Conservation (phyloP, 768 basidiomycete genomes). For the Pleurotus pulmonarius region DNA sequence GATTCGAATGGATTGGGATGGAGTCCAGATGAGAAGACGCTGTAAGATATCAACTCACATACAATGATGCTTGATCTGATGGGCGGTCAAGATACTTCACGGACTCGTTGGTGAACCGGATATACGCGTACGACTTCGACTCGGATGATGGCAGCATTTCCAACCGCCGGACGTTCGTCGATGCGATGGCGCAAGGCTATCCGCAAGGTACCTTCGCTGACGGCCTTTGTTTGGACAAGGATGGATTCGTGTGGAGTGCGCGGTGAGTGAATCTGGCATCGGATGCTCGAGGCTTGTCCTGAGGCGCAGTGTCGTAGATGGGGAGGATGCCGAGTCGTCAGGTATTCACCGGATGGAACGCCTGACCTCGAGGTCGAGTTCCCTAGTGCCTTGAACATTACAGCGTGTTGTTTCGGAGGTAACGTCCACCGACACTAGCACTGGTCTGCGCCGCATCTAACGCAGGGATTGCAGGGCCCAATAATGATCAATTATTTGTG, state of each 20-base stretch:
- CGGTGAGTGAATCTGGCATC: conserved; percentile 24
- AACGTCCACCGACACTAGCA: conserved; percentile 9
- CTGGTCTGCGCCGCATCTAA: conserved; percentile 6
- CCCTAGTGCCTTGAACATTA: conserved; percentile 60
- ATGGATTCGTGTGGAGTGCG: conserved; percentile 67
- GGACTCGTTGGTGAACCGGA: conserved; percentile 61
- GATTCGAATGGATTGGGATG: conserved; percentile 66
- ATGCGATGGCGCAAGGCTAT: conserved; percentile 51
- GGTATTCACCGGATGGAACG: conserved; percentile 50
- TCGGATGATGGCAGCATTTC: conserved; percentile 41
- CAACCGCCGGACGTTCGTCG: conserved; percentile 54
- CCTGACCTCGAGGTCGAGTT: conserved; percentile 56
- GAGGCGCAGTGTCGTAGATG: conserved; percentile 37
- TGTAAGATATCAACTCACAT: conserved; percentile 33
- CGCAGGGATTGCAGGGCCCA: conserved; percentile 36
- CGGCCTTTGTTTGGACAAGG: conserved; percentile 61
- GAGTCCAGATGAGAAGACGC: conserved; percentile 57
- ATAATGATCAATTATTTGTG: conserved; percentile 62
- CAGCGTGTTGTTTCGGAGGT: conserved; percentile 72
- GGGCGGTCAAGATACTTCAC: conserved; percentile 58
- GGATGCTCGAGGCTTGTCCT: conserved; percentile 9
- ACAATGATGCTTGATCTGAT: conserved; percentile 7
- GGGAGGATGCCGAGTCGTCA: conserved; percentile 58
- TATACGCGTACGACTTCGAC: conserved; percentile 65
- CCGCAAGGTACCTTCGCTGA: conserved; percentile 53